Conservation (phyloP, 306 rosid genomes). For the Malus asiatica region DNA sequence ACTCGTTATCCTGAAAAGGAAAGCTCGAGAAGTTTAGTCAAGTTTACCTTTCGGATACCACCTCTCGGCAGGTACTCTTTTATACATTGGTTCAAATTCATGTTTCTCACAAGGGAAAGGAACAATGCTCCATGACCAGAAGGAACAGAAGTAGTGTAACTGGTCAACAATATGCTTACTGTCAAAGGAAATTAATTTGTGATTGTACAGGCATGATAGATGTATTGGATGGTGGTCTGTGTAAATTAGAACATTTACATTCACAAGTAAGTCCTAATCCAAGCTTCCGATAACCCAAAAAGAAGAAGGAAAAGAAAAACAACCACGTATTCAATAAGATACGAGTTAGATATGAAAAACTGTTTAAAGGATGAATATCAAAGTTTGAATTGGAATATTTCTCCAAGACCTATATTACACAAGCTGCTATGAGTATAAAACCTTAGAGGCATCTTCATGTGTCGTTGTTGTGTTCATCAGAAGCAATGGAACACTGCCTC, state of each 20-base stretch:
- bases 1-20: conserved; percentile 73
- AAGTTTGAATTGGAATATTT: conserved; percentile 36
- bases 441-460: conserved; percentile 48
- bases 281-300: not conserved
- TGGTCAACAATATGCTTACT: not conserved
- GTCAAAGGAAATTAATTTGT: not conserved
- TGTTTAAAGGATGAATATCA: conserved; percentile 41
- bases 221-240: conserved; percentile 10
- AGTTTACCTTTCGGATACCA: not conserved
- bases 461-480: conserved; percentile 38
- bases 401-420: conserved; percentile 37
- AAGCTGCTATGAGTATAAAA: conserved; percentile 20
- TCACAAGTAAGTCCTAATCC: not conserved
- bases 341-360: conserved; percentile 17
- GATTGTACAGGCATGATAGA: not conserved
- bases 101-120: conserved; percentile 27
- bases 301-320: not conserved
- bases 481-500: conserved; percentile 51
- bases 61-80: not conserved
- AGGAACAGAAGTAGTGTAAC: conserved; percentile 22
- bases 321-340: not conserved
- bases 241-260: not conserved
- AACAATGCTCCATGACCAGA: conserved; percentile 37
- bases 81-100: not conserved
- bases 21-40: not conserved